Base-by-base conservation (phyloP, 768 basidiomycete species). In the Mycena epipterygia region DNA sequence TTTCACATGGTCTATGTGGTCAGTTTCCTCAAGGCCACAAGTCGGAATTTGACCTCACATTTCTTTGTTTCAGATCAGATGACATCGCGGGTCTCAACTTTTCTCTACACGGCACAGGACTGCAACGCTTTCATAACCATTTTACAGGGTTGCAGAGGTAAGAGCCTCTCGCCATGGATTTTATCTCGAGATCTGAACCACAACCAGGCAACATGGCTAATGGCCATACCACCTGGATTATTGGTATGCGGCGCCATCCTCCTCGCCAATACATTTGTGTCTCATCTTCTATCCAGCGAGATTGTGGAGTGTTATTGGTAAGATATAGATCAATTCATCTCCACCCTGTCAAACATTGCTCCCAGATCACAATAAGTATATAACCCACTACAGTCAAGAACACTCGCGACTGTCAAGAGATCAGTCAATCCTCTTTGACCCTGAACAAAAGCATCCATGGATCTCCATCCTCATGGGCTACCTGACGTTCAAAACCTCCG, bases 31-130 rank as follows among this genome's bases (percentile, higher is more conserved):
- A 21, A 13, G n/a, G 6, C 8, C 39, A 14, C 12, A 5, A 14
- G 6, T 41, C 14, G 39, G 16, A 27, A 25, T 46, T 46, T 6
- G 13, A 46, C 8, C n/a, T 46, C 11, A 46, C 44, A 46, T 7
- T 7, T 27, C 11, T 46, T 30, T n/a, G n/a, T 55, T n/a, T 5
- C 42, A 84, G 91, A 93, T 75, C 87, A 88, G 46, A 78, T 91
- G 74, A 92, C 91, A 5, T 93, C 91, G 1, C 72, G 73, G 0
- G 79, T 81, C 0, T 91, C 91, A 0, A 91, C 91, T 0, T 91
- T 91, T 73, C 87, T 86, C 0, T 91, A 88, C 67, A 78, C 81
- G 4, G 81, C 82, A 17, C 75, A 82, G 13, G 78, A 85, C 17
- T 90, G 88, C 73, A 79, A 77, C 23, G 78, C 83, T 5, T 87